Conservation (phyloP, 2,329 filamentous ascomycete species). For the Claviceps monticola region DNA sequence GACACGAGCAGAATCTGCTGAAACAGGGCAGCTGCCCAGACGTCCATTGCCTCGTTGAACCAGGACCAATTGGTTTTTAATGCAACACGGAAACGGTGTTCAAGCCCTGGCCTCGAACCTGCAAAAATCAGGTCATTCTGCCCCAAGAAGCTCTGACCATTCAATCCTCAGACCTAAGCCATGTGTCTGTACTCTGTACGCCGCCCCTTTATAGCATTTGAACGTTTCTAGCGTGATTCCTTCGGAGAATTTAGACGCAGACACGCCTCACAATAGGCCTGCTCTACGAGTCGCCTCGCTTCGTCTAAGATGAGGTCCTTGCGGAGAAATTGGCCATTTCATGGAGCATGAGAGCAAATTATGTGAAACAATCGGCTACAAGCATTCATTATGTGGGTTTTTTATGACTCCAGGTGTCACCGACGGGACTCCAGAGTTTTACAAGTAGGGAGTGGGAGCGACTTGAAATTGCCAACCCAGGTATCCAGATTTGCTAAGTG, state of each 20-base stretch:
- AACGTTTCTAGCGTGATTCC: constrained; percentile 6
- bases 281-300: not conserved
- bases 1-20: not conserved
- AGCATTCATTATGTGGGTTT: not conserved
- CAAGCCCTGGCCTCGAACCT: not conserved
- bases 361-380: constrained; percentile 1
- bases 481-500: not conserved
- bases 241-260: constrained; percentile 5
- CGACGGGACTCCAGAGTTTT: not conserved
- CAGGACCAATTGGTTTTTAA: not conserved
- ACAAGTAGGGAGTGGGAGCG: not conserved
- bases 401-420: constrained; percentile 1
- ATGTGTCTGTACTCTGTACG: constrained; percentile 3
- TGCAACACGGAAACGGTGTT: not conserved
- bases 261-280: not conserved
- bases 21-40: not conserved
- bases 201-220: not conserved
- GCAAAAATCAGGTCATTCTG: not conserved
- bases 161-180: not conserved
- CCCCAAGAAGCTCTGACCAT: not conserved
- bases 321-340: not conserved
- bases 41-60: not conserved
- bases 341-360: not conserved
- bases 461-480: not conserved
- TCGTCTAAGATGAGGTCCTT: not conserved